Conservation (phyloP, 495 filamentous ascomycete species). For the Aspergillus heteromorphus region DNA sequence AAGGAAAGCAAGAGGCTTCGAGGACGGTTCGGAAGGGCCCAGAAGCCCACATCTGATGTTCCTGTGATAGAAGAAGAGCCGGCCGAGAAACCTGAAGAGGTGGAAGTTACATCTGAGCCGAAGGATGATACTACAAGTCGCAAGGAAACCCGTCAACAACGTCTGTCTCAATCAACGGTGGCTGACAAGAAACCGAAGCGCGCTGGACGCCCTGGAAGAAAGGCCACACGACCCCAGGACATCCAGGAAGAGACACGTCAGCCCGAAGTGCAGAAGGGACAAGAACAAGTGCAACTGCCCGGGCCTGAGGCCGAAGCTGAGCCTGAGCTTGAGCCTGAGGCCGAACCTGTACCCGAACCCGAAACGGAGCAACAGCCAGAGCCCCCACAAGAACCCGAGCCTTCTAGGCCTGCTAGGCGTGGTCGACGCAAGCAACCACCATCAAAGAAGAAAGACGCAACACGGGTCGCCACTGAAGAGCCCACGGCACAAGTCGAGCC, state of each 20-base stretch:
- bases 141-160: background rate
- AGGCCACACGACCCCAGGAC: background rate
- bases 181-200: constrained; percentile 9
- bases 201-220: constrained; percentile 13
- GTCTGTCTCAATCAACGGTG: background rate
- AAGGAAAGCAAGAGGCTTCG: constrained; percentile 3
- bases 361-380: constrained; percentile 9
- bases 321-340: background rate
- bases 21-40: constrained; percentile 4
- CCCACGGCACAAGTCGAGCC: constrained; percentile 13
- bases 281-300: background rate
- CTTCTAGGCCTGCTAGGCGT: constrained; percentile 12
- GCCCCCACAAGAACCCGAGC: constrained; percentile 4
- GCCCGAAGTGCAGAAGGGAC: background rate
- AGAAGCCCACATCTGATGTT: background rate
- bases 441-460: constrained; percentile 11
- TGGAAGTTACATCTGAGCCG: background rate
- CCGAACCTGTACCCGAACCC: background rate
- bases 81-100: background rate
- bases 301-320: background rate
- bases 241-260: background rate
- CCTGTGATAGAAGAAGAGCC: background rate
- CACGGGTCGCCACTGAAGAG: constrained; percentile 8
- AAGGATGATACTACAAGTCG: background rate
- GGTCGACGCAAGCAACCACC: constrained; percentile 12